A percentile compares a stretch with the other conserved stretches of the same genome.
Conservation (phyloP, 2,329 filamentous ascomycete species). For the Trichoderma guizhouense region DNA sequence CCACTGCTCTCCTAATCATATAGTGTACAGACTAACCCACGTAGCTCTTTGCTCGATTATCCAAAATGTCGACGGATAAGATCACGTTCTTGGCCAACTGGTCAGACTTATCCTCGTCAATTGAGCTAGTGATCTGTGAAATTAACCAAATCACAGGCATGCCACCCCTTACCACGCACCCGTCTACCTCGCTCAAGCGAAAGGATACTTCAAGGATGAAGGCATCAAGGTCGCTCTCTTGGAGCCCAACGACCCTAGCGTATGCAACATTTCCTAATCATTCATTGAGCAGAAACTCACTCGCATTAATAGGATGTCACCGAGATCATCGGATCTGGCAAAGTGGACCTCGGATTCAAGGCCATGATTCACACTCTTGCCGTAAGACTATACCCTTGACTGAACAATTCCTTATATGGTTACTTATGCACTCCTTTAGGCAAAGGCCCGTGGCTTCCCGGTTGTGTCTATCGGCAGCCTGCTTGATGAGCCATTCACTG, state of each 20-base stretch:
- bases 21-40: slow-evolving; percentile 44
- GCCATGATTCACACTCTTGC: slow-evolving; percentile 81
- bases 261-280: slow-evolving; percentile 35
- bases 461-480: slow-evolving; percentile 70
- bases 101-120: slow-evolving; percentile 45
- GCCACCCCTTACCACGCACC: slow-evolving; percentile 79
- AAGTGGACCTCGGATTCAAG: slow-evolving; percentile 77
- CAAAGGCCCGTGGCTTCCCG: slow-evolving; percentile 72
- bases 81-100: slow-evolving; percentile 83
- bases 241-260: slow-evolving; percentile 75
- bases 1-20: slow-evolving; percentile 27
- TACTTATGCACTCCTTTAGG: slow-evolving; percentile 39
- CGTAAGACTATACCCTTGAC: slow-evolving; percentile 38
- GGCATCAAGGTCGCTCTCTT: slow-evolving; percentile 74
- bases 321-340: slow-evolving; percentile 73
- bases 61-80: slow-evolving; percentile 75
- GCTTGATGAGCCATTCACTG: slow-evolving; percentile 76
- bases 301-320: slow-evolving; percentile 61
- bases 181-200: slow-evolving; percentile 71
- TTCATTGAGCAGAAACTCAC: too few species aligned
- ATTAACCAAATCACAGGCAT: slow-evolving; percentile 53
- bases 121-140: background rate
- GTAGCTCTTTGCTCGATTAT: slow-evolving; percentile 42
- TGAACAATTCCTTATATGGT: background rate
- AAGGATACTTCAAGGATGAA: slow-evolving; percentile 71